phyloP scores from a whole-genome alignment of 2,329 filamentous ascomycete species.

The Pseudocercospora vitis region DNA sequence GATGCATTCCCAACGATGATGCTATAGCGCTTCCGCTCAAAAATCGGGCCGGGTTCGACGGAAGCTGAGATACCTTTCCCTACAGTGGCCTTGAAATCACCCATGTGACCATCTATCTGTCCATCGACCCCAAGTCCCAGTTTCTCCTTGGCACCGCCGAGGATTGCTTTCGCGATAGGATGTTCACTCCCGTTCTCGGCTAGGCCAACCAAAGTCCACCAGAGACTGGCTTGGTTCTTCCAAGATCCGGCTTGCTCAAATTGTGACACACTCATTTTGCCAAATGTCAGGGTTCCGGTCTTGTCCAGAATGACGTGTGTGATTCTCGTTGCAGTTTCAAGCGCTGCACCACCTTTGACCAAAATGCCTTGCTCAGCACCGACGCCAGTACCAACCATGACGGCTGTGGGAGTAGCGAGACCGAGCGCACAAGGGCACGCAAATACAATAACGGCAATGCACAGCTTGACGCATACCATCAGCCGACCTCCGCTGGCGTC shows the following conservation, averaged over 20 bases:
- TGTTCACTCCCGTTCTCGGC: conserved; percentile 95
- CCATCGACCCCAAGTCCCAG: conserved; percentile 71
- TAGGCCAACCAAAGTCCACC: conserved; percentile 96
- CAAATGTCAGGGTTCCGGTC: conserved; percentile 90
- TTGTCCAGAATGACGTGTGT: conserved; percentile 92
- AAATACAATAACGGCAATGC: conserved; percentile 97
- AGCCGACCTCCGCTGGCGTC: conserved; percentile 82
- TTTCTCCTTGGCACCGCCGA: conserved; percentile 71
- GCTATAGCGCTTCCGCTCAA: conserved; percentile 69
- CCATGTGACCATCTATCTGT: conserved; percentile 77
- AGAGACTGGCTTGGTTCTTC: conserved; percentile 70
- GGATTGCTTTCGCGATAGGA: conserved; percentile 86
- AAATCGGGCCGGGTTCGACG: conserved; percentile 71
- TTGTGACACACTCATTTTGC: conserved; percentile 89
- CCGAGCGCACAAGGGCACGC: conserved; percentile 97
- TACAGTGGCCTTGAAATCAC: conserved; percentile 78
- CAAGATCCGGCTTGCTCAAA: conserved; percentile 67
- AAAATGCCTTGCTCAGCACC: conserved; percentile 94
- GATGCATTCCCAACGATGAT: conserved; percentile 81
- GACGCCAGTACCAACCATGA: conserved; percentile 98
- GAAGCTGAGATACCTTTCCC: conserved; percentile 81
- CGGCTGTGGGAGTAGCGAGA: conserved; percentile 89
- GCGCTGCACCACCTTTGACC: conserved; percentile 91
- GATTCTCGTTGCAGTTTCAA: conserved; percentile 87
- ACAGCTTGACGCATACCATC: conserved; percentile 96